A percentile compares a stretch with the other conserved stretches of the same genome.
These are phyloP conservation scores for Auriscalpium orientale DNA, from an alignment of 768 basidiomycete species.

Conservation along the genomic window DNA sequence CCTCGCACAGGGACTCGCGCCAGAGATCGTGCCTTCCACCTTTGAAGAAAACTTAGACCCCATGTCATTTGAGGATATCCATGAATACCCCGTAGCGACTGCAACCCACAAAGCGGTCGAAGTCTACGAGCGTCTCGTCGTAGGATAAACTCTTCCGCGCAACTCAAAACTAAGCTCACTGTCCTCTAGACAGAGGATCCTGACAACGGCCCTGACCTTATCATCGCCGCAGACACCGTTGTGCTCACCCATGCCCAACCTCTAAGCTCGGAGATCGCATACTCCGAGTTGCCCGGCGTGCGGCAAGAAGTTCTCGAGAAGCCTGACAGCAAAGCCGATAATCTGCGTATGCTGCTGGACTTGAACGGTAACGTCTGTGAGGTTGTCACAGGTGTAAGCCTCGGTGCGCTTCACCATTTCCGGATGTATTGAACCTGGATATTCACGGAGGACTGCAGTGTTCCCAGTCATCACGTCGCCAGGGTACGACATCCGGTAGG, in stretches of 20 bases:
- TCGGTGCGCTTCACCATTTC: constrained; percentile 43
- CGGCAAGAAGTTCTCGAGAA: constrained; percentile 85
- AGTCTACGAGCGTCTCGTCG: constrained; percentile 79
- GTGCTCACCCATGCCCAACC: constrained; percentile 76
- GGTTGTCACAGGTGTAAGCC: constrained; percentile 83
- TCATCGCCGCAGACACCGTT: constrained; percentile 89
- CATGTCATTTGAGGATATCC: constrained; percentile 58
- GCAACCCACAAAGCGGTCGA: constrained; percentile 77
- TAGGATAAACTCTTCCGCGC: constrained; percentile 22
- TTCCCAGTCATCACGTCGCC: constrained; percentile 72
- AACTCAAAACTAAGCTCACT: neutral
- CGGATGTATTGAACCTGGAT: neutral
- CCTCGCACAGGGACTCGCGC: constrained; percentile 45
- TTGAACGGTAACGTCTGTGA: constrained; percentile 84
- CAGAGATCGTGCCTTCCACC: constrained; percentile 65
- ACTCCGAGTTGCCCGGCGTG: constrained; percentile 41
- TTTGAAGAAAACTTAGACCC: constrained; percentile 76
- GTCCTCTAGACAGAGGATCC: constrained; percentile 39
- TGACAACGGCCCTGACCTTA: constrained; percentile 70
- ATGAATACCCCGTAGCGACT: constrained; percentile 71
- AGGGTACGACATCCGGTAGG: constrained; percentile 65
- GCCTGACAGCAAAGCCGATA: constrained; percentile 69
- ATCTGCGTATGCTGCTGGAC: constrained; percentile 80
- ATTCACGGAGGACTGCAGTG: constrained; percentile 30
- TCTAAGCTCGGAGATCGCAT: constrained; percentile 46